Conservation (phyloP, 139 green algal genomes). For the Raphidocelis subcapitata region DNA sequence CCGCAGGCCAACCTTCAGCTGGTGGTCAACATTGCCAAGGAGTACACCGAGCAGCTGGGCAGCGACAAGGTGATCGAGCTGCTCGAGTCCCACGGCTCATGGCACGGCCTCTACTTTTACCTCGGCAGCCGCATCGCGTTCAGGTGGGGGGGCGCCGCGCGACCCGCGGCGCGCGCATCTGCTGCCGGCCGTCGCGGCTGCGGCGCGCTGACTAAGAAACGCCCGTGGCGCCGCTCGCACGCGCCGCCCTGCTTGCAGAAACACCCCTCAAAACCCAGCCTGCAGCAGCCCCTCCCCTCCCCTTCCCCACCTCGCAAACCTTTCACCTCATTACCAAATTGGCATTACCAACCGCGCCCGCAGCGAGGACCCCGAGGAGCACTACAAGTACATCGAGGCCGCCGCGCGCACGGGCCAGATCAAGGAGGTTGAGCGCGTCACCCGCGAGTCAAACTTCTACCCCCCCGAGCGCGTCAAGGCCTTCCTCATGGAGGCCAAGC, state of each 20-base stretch:
- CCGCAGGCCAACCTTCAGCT: conserved; percentile 61
- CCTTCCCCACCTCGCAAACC: no score
- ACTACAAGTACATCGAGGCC: conserved; percentile 99
- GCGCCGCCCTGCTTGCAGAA: no score
- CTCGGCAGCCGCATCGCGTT: conserved; percentile 88
- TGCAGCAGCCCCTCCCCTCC: no score
- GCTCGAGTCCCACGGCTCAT: conserved; percentile 90
- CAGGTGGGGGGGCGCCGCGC: conserved; percentile 51
- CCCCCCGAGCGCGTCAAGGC: conserved; percentile 81
- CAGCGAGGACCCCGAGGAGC: conserved; percentile 88
- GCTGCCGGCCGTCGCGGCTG: no score
- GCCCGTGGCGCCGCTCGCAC: no score
- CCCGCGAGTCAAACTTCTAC: conserved; percentile 90
- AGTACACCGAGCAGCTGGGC: conserved; percentile 97
- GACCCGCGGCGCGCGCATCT: no score
- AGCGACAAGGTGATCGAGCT: conserved; percentile 81
- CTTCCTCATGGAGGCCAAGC: conserved; percentile 99
- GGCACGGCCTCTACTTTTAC: conserved; percentile 97
- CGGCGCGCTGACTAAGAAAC: no score
- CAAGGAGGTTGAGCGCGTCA: conserved; percentile 97
- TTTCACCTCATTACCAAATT: not conserved
- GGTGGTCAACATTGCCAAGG: conserved; percentile 85
- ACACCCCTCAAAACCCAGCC: no score
- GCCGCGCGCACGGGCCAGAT: conserved; percentile 77
- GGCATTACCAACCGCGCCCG: not conserved